phyloP scores from a whole-genome alignment of 2,329 filamentous ascomycete genomes.

The Aspergillus felis region DNA sequence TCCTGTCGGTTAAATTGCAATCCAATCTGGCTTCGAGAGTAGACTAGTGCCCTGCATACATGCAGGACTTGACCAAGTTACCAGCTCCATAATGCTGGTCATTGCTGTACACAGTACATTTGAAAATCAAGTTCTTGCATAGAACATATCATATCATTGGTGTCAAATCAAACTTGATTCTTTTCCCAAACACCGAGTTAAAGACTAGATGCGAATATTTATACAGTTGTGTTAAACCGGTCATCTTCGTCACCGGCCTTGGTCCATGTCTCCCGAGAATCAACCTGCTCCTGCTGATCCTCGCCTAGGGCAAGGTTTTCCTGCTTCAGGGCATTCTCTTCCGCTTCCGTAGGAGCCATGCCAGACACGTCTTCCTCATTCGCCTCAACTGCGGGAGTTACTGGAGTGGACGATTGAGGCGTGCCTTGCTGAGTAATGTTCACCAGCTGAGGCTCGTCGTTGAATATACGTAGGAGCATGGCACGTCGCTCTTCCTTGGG shows the following conservation, averaged over 20 bases:
- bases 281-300: slow-evolving; percentile 39
- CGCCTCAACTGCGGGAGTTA: slow-evolving; percentile 8
- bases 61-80: neutral
- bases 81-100: neutral
- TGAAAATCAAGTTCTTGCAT: too few relatives aligned
- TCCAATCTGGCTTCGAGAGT: neutral
- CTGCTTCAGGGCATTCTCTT: slow-evolving; percentile 35
- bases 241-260: slow-evolving; percentile 45
- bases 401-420: slow-evolving; percentile 13
- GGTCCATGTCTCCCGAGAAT: slow-evolving; percentile 41
- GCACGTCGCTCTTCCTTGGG: slow-evolving; percentile 94
- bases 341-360: slow-evolving; percentile 21
- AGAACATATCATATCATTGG: neutral
- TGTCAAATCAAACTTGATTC: neutral
- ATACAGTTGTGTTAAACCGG: slow-evolving; percentile 46
- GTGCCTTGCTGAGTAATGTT: slow-evolving; percentile 46
- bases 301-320: slow-evolving; percentile 39
- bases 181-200: neutral
- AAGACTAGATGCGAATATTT: slow-evolving; percentile 11
- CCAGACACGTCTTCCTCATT: slow-evolving; percentile 10
- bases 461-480: slow-evolving; percentile 86
- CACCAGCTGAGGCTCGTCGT: slow-evolving; percentile 79
- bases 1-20: neutral
- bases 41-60: neutral
- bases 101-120: too few relatives aligned